A percentile compares a stretch with the other conserved stretches of the same genome.
Evolutionary conservation across 257 asterid genomes (phyloP).

Genomic region (Pogostemon cablin): DNA sequence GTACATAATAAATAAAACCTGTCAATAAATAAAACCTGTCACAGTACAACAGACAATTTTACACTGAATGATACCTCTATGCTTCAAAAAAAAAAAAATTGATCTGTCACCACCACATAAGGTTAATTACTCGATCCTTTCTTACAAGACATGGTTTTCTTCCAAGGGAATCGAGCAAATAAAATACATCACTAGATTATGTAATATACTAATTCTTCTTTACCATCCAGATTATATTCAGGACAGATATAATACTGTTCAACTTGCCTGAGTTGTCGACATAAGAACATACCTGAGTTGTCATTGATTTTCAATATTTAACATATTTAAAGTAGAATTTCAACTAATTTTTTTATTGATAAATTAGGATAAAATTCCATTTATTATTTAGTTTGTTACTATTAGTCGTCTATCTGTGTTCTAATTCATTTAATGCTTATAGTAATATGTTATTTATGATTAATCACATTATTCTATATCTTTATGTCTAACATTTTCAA

Average conservation of each 20-base stretch:
- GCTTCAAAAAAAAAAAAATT: not conserved
- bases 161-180: slow-evolving; percentile 15
- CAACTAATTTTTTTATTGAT: not conserved
- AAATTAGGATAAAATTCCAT: not conserved
- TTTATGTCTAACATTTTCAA: not conserved
- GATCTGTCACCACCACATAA: not conserved
- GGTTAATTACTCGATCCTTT: not conserved
- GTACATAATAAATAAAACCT: not conserved
- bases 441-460: not conserved
- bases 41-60: not conserved
- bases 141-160: slow-evolving; percentile 7
- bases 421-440: not conserved
- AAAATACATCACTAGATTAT: not conserved
- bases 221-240: not conserved
- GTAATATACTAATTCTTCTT: not conserved
- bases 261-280: not conserved
- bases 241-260: not conserved
- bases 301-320: not conserved
- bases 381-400: not conserved
- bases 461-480: not conserved
- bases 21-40: not conserved
- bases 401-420: not conserved
- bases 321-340: not conserved
- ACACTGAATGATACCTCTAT: not conserved
- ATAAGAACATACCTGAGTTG: not conserved